These are phyloP conservation scores for Hericium coralloides DNA, from an alignment of 768 basidiomycete species.

Conservation along the genomic window DNA sequence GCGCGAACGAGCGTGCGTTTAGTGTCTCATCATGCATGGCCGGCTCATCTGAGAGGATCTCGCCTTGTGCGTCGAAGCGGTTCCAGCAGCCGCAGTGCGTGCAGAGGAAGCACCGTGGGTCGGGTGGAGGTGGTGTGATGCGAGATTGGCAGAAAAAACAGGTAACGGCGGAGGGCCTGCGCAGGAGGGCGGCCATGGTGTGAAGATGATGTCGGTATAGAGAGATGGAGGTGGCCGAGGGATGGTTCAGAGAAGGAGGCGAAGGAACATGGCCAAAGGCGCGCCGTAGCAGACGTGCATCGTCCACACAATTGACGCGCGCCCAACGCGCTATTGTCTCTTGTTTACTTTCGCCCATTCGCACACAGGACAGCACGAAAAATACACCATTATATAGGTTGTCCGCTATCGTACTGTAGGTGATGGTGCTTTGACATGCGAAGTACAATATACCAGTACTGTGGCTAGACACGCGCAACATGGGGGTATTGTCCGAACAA, in stretches of 20 bases:
- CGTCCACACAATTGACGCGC: slow-evolving; percentile 13
- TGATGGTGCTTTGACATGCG: too few relatives aligned
- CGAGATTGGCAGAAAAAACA: slow-evolving; percentile 69
- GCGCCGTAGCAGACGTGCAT: not conserved
- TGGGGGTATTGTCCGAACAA: too few relatives aligned
- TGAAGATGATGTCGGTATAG: not conserved
- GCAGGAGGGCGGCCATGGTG: slow-evolving; percentile 35
- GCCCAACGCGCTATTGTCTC: slow-evolving; percentile 12
- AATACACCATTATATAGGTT: not conserved
- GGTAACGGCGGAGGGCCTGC: slow-evolving; percentile 32
- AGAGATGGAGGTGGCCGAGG: not conserved
- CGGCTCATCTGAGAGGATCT: slow-evolving; percentile 78
- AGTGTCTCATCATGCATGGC: slow-evolving; percentile 79
- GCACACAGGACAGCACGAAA: not conserved
- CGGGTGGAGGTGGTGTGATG: slow-evolving; percentile 30
- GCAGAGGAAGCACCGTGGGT: slow-evolving; percentile 56
- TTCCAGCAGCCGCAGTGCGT: slow-evolving; percentile 67
- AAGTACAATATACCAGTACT: too few relatives aligned
- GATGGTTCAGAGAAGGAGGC: not conserved
- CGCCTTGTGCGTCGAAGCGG: slow-evolving; percentile 58
- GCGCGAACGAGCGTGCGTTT: slow-evolving; percentile 62
- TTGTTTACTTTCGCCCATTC: slow-evolving; percentile 7
- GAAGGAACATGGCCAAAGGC: not conserved
- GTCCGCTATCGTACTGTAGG: not conserved
- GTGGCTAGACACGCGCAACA: too few relatives aligned